Evolutionary conservation across 257 asterid genomes (phyloP).

Genomic region (Vinca minor): DNA sequence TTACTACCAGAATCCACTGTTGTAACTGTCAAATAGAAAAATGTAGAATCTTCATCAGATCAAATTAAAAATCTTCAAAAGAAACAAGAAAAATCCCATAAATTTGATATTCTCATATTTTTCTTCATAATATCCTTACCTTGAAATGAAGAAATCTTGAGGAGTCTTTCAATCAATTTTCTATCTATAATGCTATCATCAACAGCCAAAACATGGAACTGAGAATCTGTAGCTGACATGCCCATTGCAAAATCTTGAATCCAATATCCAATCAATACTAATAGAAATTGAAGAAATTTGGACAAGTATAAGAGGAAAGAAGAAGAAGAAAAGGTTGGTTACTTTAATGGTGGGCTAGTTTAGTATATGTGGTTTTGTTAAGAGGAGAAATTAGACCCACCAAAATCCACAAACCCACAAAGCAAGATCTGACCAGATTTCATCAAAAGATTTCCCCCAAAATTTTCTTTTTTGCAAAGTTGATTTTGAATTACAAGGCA

Average conservation of each 20-base stretch:
- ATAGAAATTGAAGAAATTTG: slow-evolving; percentile 5
- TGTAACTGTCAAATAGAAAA: slow-evolving; percentile 37
- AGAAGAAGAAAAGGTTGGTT: not conserved
- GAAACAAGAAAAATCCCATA: not conserved
- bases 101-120: not conserved
- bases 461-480: slow-evolving; percentile 25
- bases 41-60: slow-evolving; percentile 8
- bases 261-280: slow-evolving; percentile 4
- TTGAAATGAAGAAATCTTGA: slow-evolving; percentile 38
- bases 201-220: slow-evolving; percentile 46
- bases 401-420: slow-evolving; percentile 65
- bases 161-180: slow-evolving; percentile 41
- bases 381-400: slow-evolving; percentile 48
- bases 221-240: slow-evolving; percentile 31
- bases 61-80: slow-evolving; percentile 2
- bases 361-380: slow-evolving; percentile 19
- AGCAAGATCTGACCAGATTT: slow-evolving; percentile 85
- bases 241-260: slow-evolving; percentile 19
- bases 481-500: slow-evolving; percentile 67
- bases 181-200: slow-evolving; percentile 42
- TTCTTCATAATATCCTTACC: too few relatives aligned
- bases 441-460: slow-evolving; percentile 25
- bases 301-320: slow-evolving; percentile 9
- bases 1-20: slow-evolving; percentile 60
- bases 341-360: not conserved